Conservation (phyloP, 306 rosid species). For the Carpinus fangiana region DNA sequence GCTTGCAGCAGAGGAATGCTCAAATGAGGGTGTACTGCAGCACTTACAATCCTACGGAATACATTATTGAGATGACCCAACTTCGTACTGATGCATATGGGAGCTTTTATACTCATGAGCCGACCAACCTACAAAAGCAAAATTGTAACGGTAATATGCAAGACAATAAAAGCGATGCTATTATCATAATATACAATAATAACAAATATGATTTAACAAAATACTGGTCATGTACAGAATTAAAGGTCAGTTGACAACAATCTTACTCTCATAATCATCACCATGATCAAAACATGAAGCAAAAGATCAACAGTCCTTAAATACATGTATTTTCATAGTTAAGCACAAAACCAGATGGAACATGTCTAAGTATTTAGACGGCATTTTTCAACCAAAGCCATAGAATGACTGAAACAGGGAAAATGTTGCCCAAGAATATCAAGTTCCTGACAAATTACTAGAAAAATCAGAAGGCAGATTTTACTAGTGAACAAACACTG, state of each 20-base stretch:
- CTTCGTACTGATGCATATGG: conserved; percentile 81
- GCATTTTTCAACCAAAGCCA: background rate
- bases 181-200: background rate
- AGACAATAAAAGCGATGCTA: background rate
- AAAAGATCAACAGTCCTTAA: background rate
- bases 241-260: background rate
- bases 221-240: background rate
- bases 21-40: conserved; percentile 87
- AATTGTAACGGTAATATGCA: conserved; percentile 7
- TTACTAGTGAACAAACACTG: background rate
- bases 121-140: conserved; percentile 73
- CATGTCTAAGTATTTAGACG: background rate
- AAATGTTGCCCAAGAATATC: background rate
- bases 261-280: background rate
- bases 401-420: background rate
- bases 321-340: background rate
- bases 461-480: background rate
- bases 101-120: conserved; percentile 96
- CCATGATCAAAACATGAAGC: background rate
- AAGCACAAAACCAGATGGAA: background rate
- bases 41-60: conserved; percentile 69
- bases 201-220: too few species aligned
- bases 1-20: too few species aligned
- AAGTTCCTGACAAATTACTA: background rate
- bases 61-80: conserved; percentile 69